A percentile compares a stretch with the other conserved stretches of the same genome.
phyloP scores from a whole-genome alignment of 2,329 filamentous ascomycete genomes.

The Amphichorda felina region DNA sequence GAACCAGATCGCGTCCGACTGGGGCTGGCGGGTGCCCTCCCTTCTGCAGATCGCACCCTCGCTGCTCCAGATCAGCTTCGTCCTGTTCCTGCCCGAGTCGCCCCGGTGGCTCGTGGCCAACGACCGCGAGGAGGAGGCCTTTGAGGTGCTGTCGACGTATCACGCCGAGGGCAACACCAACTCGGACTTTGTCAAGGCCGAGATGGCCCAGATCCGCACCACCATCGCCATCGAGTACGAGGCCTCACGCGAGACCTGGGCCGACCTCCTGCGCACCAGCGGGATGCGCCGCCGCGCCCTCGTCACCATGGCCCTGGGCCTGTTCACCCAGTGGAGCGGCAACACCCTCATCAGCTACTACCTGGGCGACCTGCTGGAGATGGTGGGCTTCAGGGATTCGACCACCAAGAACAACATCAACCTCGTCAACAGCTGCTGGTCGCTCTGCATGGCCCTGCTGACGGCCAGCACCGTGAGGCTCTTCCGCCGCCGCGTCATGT shows the following conservation, averaged over 20 bases:
- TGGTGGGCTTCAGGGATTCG: constrained; percentile 26
- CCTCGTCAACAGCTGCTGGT: constrained; percentile 27
- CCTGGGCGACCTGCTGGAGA: constrained; percentile 27
- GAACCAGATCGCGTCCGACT: constrained; percentile 21
- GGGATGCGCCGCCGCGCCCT: constrained; percentile 38
- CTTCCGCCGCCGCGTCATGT: constrained; percentile 31
- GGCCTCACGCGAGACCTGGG: constrained; percentile 36
- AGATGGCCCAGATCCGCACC: constrained; percentile 36
- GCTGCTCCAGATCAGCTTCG: constrained; percentile 24
- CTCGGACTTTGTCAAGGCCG: constrained; percentile 31
- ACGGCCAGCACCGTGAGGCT: constrained; percentile 24
- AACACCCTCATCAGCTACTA: constrained; percentile 39
- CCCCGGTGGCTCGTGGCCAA: constrained; percentile 23
- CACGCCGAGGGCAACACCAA: constrained; percentile 34
- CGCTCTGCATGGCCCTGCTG: constrained; percentile 22
- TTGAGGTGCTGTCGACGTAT: constrained; percentile 31
- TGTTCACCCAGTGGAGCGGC: constrained; percentile 42
- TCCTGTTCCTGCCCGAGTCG: constrained; percentile 33
- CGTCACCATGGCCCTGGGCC: constrained; percentile 34
- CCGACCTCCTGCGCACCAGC: constrained; percentile 34
- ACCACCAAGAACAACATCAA: constrained; percentile 29
- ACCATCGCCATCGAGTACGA: constrained; percentile 30
- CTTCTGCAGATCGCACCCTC: constrained; percentile 32
- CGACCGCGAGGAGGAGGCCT: constrained; percentile 27
- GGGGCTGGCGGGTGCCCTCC: constrained; percentile 32